phyloP scores from a whole-genome alignment of 495 filamentous ascomycete genomes.

The Trichoderma asperelloides region DNA sequence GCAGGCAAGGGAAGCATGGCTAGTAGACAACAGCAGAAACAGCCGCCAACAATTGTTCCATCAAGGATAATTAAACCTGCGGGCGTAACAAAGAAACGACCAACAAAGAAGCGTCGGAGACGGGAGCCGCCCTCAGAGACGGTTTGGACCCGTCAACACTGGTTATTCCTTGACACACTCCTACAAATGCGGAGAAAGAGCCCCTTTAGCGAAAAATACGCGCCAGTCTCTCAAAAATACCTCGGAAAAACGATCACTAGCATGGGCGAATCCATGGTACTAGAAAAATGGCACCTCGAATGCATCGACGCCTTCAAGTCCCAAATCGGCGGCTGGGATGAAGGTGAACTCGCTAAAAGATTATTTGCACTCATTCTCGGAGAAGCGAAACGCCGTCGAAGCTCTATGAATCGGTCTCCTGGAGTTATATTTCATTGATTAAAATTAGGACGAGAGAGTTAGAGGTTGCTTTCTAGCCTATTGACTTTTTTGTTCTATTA shows the following conservation, averaged over 20 bases:
- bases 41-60: constrained; percentile 5
- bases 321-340: constrained; percentile 37
- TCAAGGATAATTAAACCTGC: not conserved
- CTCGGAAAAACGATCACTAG: constrained; percentile 27
- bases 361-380: constrained; percentile 42
- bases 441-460: not conserved
- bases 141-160: constrained; percentile 33
- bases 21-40: constrained; percentile 7
- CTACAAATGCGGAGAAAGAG: constrained; percentile 19
- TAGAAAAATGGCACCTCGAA: constrained; percentile 46
- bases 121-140: constrained; percentile 22
- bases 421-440: constrained; percentile 9
- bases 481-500: too few relatives aligned
- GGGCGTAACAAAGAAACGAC: not conserved
- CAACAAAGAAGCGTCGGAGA: not conserved
- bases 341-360: constrained; percentile 33
- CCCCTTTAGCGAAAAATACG: not conserved
- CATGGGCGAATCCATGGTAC: constrained; percentile 27
- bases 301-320: constrained; percentile 36
- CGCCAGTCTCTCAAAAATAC: constrained; percentile 11
- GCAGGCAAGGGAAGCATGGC: not conserved
- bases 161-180: constrained; percentile 31
- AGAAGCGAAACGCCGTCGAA: constrained; percentile 28
- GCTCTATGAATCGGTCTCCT: constrained; percentile 1
- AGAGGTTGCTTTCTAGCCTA: too few relatives aligned